Conservation (phyloP, 352 stramenopile species). For the Aphanomyces stellatus region DNA sequence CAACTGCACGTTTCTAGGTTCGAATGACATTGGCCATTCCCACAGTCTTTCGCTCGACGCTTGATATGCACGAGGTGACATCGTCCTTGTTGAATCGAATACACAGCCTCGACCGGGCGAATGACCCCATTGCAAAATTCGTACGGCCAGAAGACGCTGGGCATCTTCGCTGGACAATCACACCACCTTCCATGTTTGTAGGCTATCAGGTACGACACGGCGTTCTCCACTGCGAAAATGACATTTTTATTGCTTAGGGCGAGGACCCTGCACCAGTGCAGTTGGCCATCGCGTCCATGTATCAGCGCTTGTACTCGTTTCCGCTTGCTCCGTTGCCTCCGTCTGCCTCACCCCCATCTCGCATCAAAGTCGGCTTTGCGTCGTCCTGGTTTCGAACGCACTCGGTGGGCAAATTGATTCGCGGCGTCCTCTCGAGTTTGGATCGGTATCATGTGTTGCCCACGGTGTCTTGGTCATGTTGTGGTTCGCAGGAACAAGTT, state of each 20-base stretch:
- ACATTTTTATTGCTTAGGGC: not conserved
- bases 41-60: conserved; percentile 26
- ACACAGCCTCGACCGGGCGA: no score
- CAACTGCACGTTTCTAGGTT: conserved; percentile 6
- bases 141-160: conserved; percentile 29
- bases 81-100: no score
- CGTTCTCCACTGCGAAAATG: not conserved
- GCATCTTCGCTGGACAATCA: conserved; percentile 52
- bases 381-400: conserved; percentile 58
- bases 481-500: conserved; percentile 27
- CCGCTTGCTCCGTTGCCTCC: not conserved
- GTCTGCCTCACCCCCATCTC: not conserved
- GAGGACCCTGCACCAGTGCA: not conserved
- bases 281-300: not conserved
- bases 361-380: conserved; percentile 38
- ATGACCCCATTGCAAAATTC: not conserved
- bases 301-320: not conserved
- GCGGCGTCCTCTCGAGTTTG: conserved; percentile 40
- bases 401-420: conserved; percentile 54
- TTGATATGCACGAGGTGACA: no score
- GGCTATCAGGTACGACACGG: conserved; percentile 39
- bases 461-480: no score
- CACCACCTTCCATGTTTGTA: conserved; percentile 53
- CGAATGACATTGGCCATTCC: conserved; percentile 24
- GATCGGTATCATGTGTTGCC: conserved; percentile 25